Percentiles rank a stretch among this genome's conserved stretches.
phyloP scores from a whole-genome alignment of 768 basidiomycete species.

The Hydnomerulius pinastri region DNA sequence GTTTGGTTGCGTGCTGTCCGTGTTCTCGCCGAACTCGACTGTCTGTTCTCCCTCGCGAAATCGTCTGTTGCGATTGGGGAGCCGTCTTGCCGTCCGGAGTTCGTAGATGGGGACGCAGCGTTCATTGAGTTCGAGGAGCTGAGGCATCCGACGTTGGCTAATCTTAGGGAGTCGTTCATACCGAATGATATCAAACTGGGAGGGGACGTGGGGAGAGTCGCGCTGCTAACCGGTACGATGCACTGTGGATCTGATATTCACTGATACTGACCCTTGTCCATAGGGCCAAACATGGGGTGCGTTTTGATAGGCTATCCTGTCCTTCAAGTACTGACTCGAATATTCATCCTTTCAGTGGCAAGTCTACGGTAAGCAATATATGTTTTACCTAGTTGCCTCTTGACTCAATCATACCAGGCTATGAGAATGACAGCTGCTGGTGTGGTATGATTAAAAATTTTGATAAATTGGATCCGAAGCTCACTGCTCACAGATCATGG shows the following conservation, averaged over 20 bases:
- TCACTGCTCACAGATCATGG: conserved; percentile 65
- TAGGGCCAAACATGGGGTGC: conserved; percentile 89
- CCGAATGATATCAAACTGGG: conserved; percentile 92
- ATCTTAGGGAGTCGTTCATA: conserved; percentile 80
- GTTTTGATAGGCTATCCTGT: conserved; percentile 24
- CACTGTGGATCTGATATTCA: neutral
- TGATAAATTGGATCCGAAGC: neutral
- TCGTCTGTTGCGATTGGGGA: conserved; percentile 88
- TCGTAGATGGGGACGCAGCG: conserved; percentile 79
- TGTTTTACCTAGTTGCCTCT: neutral
- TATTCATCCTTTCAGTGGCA: conserved; percentile 50
- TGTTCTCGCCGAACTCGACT: conserved; percentile 94
- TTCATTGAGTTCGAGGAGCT: conserved; percentile 87
- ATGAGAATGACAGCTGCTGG: conserved; percentile 98
- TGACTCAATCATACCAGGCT: conserved; percentile 40
- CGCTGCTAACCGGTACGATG: conserved; percentile 78
- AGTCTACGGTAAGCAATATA: conserved; percentile 59
- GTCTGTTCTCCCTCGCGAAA: conserved; percentile 88
- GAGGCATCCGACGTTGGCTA: conserved; percentile 80
- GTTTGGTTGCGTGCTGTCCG: conserved; percentile 84
- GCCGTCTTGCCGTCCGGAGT: conserved; percentile 89
- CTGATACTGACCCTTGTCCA: neutral
- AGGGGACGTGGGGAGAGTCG: conserved; percentile 69
- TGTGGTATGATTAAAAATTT: conserved; percentile 52
- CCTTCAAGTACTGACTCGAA: neutral